A percentile compares a stretch with the other conserved stretches of the same genome.
These are phyloP conservation scores for Colletotrichum gloeosporioides DNA, from an alignment of 2,329 filamentous ascomycete genomes.

Conservation along the genomic window DNA sequence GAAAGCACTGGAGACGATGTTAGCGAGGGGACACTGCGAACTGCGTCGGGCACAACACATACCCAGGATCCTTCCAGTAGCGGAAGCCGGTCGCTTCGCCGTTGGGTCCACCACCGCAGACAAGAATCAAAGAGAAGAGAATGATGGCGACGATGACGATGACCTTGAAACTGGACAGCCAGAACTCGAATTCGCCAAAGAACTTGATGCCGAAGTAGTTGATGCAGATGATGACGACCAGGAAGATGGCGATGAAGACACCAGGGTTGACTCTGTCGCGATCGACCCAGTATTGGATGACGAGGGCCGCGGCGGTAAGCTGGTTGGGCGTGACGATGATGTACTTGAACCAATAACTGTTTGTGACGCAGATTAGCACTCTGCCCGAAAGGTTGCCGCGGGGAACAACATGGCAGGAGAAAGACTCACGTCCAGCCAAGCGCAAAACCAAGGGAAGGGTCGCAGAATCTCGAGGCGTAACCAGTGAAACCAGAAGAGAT, in stretches of 20 bases:
- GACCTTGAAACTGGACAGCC: conserved; percentile 71
- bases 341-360: conserved; percentile 74
- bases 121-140: conserved; percentile 67
- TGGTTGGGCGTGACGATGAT: conserved; percentile 88
- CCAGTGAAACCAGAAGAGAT: conserved; percentile 81
- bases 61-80: conserved; percentile 69
- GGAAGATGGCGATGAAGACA: conserved; percentile 78
- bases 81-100: conserved; percentile 67
- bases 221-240: conserved; percentile 66
- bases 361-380: conserved; percentile 72
- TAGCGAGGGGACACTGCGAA: neutral
- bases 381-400: neutral
- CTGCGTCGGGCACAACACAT: neutral
- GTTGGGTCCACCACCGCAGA: conserved; percentile 69
- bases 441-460: conserved; percentile 81
- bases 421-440: conserved; percentile 71
- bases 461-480: conserved; percentile 80
- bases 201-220: conserved; percentile 75
- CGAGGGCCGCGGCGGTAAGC: conserved; percentile 78
- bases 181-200: conserved; percentile 71
- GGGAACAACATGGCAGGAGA: neutral
- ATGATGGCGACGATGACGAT: conserved; percentile 71
- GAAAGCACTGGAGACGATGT: conserved; percentile 46
- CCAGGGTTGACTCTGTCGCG: conserved; percentile 74
- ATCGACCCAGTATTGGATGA: conserved; percentile 79